Conservation (phyloP, 805 yeast species). For the Starmerella scarabaei region DNA sequence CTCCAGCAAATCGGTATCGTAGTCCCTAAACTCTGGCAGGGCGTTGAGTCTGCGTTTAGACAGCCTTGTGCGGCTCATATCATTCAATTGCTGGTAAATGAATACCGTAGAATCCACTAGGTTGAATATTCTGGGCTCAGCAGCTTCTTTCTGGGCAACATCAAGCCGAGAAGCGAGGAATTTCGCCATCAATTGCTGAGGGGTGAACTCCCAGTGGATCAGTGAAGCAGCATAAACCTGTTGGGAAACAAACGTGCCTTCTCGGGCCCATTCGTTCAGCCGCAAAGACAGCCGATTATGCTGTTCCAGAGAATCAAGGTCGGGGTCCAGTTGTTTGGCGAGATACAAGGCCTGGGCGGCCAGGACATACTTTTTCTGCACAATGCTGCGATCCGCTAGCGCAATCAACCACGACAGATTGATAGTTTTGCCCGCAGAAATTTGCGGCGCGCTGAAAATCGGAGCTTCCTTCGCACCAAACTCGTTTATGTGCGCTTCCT, state of each 20-base stretch:
- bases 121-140: too few species aligned
- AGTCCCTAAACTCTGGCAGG: constrained; percentile 13
- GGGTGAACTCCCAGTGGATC: constrained; percentile 11
- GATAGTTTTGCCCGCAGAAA: too few species aligned
- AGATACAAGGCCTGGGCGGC: constrained; percentile 14
- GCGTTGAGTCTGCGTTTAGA: constrained; percentile 12
- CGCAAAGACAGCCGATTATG: neutral
- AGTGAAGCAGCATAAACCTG: constrained; percentile 19
- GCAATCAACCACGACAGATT: constrained; percentile 2
- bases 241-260: constrained; percentile 11
- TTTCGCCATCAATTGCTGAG: constrained; percentile 10
- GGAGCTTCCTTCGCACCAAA: too few species aligned
- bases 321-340: too few species aligned
- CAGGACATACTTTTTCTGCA: constrained; percentile 3
- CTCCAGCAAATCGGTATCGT: too few species aligned
- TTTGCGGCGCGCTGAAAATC: too few species aligned
- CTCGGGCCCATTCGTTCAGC: neutral
- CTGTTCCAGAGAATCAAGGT: constrained; percentile 3
- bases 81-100: constrained; percentile 12
- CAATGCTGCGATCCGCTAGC: constrained; percentile 7
- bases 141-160: too few species aligned
- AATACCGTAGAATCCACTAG: constrained; percentile 15
- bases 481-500: constrained; percentile 6
- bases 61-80: constrained; percentile 11
- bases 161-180: too few species aligned